Base-by-base conservation (phyloP, 208 protist species). In the Trypanosoma caninum region DNA sequence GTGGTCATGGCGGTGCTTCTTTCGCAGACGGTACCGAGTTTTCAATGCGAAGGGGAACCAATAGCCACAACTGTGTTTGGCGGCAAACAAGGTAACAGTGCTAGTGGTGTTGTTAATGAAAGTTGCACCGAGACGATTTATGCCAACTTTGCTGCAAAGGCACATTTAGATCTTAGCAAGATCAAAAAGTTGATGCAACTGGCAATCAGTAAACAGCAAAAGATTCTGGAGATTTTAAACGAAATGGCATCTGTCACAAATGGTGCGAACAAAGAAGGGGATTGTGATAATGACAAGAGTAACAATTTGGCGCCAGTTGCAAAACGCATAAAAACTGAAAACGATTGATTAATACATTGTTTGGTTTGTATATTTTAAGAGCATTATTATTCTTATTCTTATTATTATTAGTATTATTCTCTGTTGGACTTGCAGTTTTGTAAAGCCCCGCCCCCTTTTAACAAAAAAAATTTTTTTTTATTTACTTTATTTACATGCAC, bases 141-240 rank as follows among this genome's bases (percentile, higher is more conserved):
- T 59, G 74, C 65, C 20, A 80, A 78, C 38, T 93, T 93, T 53
- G 70, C 82, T 10, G 79, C 81, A 25, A 69, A 56, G 20, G 81
- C 85, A 0, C 79, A 83, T 46, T 66, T 92, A 13, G 71, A 77
- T n/a, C 59, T 65, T 33, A 28, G 63, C 33, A 81, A 79, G 30
- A 74, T 92, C 18, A 65, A 70, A 42, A 78, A 73, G 42, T 37
- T 89, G 1, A 89, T 92, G 82, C 71, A 81, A 3, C 63, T 65
- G 0, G 76, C 69, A 10, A 47, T 48, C 44, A 44, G 56, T 40
- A 55, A 55, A 16, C 30, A 79, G 55, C 53, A 56, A 2, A 54
- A 52, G n/a, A 70, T 90, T 20, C 46, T 59, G 44, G 51, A 38
- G 10, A 68, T 65, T 14, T 86, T 91, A 53, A 28, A 72, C 8